Conservation (phyloP, 2,329 filamentous ascomycete genomes). For the Helicocarpus griseus region DNA sequence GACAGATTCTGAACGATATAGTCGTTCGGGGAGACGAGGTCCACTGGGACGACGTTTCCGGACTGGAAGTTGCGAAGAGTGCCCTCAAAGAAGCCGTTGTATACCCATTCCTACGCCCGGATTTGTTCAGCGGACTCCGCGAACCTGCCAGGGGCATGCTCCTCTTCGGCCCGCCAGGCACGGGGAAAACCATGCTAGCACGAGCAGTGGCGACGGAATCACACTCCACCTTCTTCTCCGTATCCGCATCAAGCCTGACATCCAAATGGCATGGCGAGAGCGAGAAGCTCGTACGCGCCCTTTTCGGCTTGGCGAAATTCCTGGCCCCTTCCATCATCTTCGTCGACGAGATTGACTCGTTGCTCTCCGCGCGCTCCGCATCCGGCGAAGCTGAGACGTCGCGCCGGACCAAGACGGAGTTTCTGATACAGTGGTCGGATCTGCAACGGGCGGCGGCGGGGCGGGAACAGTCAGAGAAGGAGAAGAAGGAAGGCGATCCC, state of each 20-base stretch:
- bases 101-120: conserved; percentile 89
- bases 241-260: conserved; percentile 86
- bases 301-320: conserved; percentile 81
- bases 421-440: conserved; percentile 95
- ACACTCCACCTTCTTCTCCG: conserved; percentile 91
- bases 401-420: conserved; percentile 91
- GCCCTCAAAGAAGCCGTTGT: conserved; percentile 93
- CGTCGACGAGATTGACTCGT: conserved; percentile 93
- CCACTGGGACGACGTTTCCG: conserved; percentile 87
- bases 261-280: conserved; percentile 95
- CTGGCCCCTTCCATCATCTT: conserved; percentile 95
- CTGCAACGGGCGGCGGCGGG: conserved; percentile 85
- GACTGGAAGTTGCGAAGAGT: conserved; percentile 79
- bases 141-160: conserved; percentile 94
- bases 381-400: conserved; percentile 83
- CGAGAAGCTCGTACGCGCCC: conserved; percentile 86
- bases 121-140: conserved; percentile 88
- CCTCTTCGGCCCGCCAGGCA: conserved; percentile 92
- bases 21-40: conserved; percentile 91
- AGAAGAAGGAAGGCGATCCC: conserved; percentile 66
- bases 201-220: conserved; percentile 91
- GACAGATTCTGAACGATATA: conserved; percentile 92
- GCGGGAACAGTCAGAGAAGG: conserved; percentile 53
- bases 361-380: conserved; percentile 73
- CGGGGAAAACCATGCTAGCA: conserved; percentile 96